Percentiles rank a stretch among this genome's conserved stretches.
Evolutionary conservation across 164 flowering plant genomes (phyloP).

Genomic region (Warburgia ugandensis): DNA sequence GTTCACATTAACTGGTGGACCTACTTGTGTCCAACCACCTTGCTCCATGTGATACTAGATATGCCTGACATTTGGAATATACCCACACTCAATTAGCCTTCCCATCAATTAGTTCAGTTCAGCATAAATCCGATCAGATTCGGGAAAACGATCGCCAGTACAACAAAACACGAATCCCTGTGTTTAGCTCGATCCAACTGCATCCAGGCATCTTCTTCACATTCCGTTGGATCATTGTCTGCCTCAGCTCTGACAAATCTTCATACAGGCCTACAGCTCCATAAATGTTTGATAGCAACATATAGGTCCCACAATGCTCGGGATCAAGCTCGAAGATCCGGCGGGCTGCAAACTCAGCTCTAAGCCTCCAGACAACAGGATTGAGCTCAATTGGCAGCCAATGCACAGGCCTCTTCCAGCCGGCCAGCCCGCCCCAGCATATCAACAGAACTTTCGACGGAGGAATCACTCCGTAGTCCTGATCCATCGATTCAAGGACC

Average conservation of each 20-base stretch:
- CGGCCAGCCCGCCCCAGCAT: constrained; percentile 66
- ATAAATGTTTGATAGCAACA: constrained; percentile 60
- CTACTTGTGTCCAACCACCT: too few species aligned
- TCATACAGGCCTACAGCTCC: constrained; percentile 42
- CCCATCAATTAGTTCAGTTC: constrained; percentile 31
- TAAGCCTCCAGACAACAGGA: constrained; percentile 50
- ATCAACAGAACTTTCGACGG: constrained; percentile 58
- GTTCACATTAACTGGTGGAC: too few species aligned
- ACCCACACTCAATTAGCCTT: constrained; percentile 31
- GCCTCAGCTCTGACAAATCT: constrained; percentile 49
- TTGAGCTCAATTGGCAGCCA: constrained; percentile 43
- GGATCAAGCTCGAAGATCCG: constrained; percentile 51
- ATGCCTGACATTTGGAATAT: constrained; percentile 10
- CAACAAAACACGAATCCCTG: constrained; percentile 51
- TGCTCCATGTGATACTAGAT: background rate
- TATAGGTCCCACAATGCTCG: constrained; percentile 57
- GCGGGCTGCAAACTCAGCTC: constrained; percentile 44
- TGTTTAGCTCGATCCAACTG: constrained; percentile 68
- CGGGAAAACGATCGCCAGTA: constrained; percentile 37
- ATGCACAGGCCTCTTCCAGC: constrained; percentile 41
- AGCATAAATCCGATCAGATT: constrained; percentile 32
- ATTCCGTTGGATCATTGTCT: constrained; percentile 39
- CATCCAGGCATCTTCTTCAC: constrained; percentile 68
- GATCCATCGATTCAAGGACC: constrained; percentile 18
- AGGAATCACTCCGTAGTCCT: constrained; percentile 37